phyloP scores from a whole-genome alignment of 2,329 filamentous ascomycete genomes.

The Alternaria consortialis region DNA sequence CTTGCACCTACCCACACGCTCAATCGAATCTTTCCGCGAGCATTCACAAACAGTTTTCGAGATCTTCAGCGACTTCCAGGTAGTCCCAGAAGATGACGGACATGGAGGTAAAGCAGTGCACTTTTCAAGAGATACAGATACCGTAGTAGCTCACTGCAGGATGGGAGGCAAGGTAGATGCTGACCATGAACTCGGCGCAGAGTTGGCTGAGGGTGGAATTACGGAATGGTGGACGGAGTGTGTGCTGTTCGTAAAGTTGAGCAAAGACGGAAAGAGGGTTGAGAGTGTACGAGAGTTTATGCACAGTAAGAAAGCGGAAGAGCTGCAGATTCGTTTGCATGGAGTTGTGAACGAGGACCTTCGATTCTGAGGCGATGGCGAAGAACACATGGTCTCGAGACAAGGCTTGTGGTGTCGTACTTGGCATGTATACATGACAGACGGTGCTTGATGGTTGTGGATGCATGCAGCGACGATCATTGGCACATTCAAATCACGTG shows the following conservation, averaged over 20 bases:
- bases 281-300: conserved; percentile 53
- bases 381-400: not conserved
- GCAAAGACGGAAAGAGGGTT: conserved; percentile 32
- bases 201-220: conserved; percentile 27
- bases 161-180: conserved; percentile 37
- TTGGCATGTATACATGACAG: not conserved
- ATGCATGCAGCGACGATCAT: not conserved
- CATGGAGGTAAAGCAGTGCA: conserved; percentile 40
- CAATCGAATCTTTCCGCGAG: conserved; percentile 49
- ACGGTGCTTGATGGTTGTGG: not conserved
- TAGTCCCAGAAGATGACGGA: conserved; percentile 50
- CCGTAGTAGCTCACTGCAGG: conserved; percentile 49
- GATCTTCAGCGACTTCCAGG: conserved; percentile 54
- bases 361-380: not conserved
- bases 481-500: not conserved
- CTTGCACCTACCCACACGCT: conserved; percentile 52
- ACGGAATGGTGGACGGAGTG: conserved; percentile 39
- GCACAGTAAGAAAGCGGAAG: conserved; percentile 50
- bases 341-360: conserved; percentile 41
- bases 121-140: conserved; percentile 35
- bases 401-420: not conserved
- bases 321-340: conserved; percentile 50
- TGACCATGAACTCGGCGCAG: conserved; percentile 26
- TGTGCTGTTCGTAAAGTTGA: conserved; percentile 38
- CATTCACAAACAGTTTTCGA: conserved; percentile 55